These are phyloP conservation scores for Amanita phalloides DNA, from an alignment of 768 basidiomycete species.

Conservation along the genomic window DNA sequence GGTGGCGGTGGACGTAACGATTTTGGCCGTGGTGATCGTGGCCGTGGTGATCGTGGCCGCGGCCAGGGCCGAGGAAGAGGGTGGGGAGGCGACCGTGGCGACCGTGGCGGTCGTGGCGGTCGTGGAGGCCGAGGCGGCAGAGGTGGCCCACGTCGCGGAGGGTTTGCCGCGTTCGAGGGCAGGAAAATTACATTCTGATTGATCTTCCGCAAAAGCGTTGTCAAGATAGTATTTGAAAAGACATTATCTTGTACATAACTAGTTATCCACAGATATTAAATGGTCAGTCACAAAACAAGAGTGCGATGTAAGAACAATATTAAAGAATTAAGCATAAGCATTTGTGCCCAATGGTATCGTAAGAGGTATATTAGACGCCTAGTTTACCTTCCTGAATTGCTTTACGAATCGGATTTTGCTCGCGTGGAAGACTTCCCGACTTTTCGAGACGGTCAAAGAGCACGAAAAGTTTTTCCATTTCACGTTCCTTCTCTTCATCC, in stretches of 20 bases:
- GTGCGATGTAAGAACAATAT: not conserved
- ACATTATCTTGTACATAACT: not conserved
- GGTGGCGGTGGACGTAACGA: conserved; percentile 37
- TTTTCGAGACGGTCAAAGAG: conserved; percentile 85
- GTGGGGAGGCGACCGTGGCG: conserved; percentile 32
- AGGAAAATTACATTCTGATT: conserved; percentile 54
- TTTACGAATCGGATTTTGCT: conserved; percentile 63
- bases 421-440: conserved; percentile 54
- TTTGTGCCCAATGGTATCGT: not conserved
- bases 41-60: conserved; percentile 32
- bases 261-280: not conserved
- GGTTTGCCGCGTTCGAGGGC: conserved; percentile 53
- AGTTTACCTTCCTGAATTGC: conserved; percentile 38
- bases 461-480: conserved; percentile 87
- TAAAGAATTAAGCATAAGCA: not conserved
- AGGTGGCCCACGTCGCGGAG: conserved; percentile 49
- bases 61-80: conserved; percentile 31
- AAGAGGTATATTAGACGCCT: conserved; percentile 3
- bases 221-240: not conserved
- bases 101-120: conserved; percentile 27
- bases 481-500: conserved; percentile 89
- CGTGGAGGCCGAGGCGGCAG: conserved; percentile 32
- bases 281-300: not conserved
- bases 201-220: not conserved
- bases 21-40: conserved; percentile 21